A percentile compares a stretch with the other conserved stretches of the same genome.
These are phyloP conservation scores for Lachnellula willkommii DNA, from an alignment of 2,329 filamentous ascomycete species.

Conservation along the genomic window DNA sequence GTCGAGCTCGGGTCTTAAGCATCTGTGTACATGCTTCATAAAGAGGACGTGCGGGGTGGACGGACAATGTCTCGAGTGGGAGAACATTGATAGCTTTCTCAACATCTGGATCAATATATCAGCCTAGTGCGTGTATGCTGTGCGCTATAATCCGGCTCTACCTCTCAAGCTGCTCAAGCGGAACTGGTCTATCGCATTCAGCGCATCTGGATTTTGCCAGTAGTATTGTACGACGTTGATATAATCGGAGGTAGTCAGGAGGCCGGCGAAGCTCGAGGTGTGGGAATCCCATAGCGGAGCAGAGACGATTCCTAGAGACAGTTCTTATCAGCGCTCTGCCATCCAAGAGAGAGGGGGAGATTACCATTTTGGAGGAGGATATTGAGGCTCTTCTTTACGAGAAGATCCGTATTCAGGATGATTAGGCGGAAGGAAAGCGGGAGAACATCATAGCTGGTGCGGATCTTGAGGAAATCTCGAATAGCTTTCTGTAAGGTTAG, in stretches of 20 bases:
- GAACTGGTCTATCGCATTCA: slow-evolving; percentile 89
- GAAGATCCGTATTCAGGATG: slow-evolving; percentile 86
- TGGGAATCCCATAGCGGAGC: slow-evolving; percentile 96
- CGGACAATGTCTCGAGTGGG: slow-evolving; percentile 92
- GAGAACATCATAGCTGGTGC: slow-evolving; percentile 96
- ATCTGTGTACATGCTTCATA: slow-evolving; percentile 95
- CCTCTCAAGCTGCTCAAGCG: slow-evolving; percentile 85
- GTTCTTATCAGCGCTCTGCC: slow-evolving; percentile 15
- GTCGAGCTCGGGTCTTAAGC: slow-evolving; percentile 85
- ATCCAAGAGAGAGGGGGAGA: slow-evolving; percentile 14
- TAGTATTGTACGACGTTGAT: slow-evolving; percentile 99
- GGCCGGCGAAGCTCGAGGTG: slow-evolving; percentile 84
- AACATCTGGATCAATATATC: slow-evolving; percentile 58
- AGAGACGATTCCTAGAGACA: slow-evolving; percentile 77
- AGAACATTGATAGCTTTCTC: slow-evolving; percentile 88
- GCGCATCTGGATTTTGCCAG: slow-evolving; percentile 89
- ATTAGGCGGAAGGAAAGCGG: slow-evolving; percentile 94
- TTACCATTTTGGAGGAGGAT: slow-evolving; percentile 93
- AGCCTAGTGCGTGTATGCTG: slow-evolving; percentile 12
- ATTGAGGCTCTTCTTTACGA: slow-evolving; percentile 94
- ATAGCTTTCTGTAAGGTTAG: slow-evolving; percentile 64
- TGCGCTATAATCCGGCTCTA: slow-evolving; percentile 37
- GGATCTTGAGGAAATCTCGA: slow-evolving; percentile 90
- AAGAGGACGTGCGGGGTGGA: slow-evolving; percentile 81
- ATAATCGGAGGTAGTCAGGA: slow-evolving; percentile 93